Evolutionary conservation across 306 rosid species (phyloP).

Genomic region (Dryas alaskensis): DNA sequence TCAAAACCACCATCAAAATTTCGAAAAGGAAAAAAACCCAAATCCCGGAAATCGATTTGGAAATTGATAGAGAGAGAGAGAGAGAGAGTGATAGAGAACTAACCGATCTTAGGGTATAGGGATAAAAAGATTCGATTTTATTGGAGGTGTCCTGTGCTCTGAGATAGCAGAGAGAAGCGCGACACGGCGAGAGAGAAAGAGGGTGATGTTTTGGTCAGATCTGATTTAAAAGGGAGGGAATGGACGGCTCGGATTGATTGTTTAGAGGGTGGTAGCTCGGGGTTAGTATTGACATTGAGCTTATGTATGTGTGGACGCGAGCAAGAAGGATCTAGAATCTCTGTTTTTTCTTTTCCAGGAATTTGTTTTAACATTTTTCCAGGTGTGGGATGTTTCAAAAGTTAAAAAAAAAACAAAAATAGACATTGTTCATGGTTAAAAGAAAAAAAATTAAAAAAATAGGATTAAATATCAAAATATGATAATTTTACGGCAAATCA

Average conservation of each 20-base stretch:
- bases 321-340: conserved; percentile 28
- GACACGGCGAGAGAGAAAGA: conserved; percentile 29
- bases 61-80: background rate
- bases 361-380: background rate
- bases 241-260: conserved; percentile 32
- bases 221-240: background rate
- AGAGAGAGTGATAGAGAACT: background rate
- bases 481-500: too few relatives aligned
- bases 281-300: conserved; percentile 20
- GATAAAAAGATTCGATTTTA: background rate
- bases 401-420: too few relatives aligned
- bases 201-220: background rate
- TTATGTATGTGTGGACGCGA: background rate
- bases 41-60: background rate
- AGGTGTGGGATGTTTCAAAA: too few relatives aligned
- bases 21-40: background rate
- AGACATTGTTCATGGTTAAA: too few relatives aligned
- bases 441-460: too few relatives aligned
- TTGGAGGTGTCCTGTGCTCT: background rate
- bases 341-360: background rate
- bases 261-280: background rate
- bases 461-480: too few relatives aligned
- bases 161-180: background rate
- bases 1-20: background rate
- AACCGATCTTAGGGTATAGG: conserved; percentile 20